These are phyloP conservation scores for Tremellales sp. DNA, from an alignment of 1,284 basidiomycete species.

Conservation along the genomic window DNA sequence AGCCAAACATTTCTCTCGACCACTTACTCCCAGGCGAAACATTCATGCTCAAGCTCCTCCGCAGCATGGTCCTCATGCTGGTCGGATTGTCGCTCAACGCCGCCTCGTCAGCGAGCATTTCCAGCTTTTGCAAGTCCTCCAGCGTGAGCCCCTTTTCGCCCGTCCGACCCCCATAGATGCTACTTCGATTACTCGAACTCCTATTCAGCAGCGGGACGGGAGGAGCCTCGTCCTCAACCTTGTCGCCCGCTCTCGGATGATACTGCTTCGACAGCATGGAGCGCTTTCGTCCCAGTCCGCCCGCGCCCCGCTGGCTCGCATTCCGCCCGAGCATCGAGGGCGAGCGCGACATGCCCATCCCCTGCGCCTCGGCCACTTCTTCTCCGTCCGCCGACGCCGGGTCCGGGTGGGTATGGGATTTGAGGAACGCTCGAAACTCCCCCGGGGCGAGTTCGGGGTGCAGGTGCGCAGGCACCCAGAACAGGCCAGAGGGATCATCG, in stretches of 20 bases:
- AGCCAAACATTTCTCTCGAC: background rate
- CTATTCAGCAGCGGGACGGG: slow-evolving; percentile 52
- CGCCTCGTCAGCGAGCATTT: slow-evolving; percentile 85
- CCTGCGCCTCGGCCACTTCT: slow-evolving; percentile 26
- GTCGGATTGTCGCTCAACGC: slow-evolving; percentile 77
- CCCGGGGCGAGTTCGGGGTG: slow-evolving; percentile 97
- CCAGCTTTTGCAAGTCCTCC: slow-evolving; percentile 84
- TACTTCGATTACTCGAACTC: slow-evolving; percentile 58
- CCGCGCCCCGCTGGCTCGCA: slow-evolving; percentile 47
- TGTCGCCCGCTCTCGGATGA: slow-evolving; percentile 68
- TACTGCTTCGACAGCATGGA: slow-evolving; percentile 90
- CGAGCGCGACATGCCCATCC: slow-evolving; percentile 25
- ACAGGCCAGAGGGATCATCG: slow-evolving; percentile 54
- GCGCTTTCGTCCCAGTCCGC: slow-evolving; percentile 66
- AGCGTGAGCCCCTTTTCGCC: slow-evolving; percentile 74
- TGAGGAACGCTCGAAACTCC: slow-evolving; percentile 91
- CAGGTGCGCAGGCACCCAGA: slow-evolving; percentile 94
- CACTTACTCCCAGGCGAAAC: slow-evolving; percentile 74
- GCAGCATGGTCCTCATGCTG: slow-evolving; percentile 72
- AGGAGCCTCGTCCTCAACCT: slow-evolving; percentile 61
- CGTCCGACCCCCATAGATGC: slow-evolving; percentile 54
- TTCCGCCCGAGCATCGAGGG: slow-evolving; percentile 40
- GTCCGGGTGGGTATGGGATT: slow-evolving; percentile 72
- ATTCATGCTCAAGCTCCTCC: slow-evolving; percentile 84
- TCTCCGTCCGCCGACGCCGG: slow-evolving; percentile 52